A percentile compares a stretch with the other conserved stretches of the same genome.
These are phyloP conservation scores for Phytophthora agathidicida DNA, from an alignment of 352 stramenopile genomes.

Conservation along the genomic window DNA sequence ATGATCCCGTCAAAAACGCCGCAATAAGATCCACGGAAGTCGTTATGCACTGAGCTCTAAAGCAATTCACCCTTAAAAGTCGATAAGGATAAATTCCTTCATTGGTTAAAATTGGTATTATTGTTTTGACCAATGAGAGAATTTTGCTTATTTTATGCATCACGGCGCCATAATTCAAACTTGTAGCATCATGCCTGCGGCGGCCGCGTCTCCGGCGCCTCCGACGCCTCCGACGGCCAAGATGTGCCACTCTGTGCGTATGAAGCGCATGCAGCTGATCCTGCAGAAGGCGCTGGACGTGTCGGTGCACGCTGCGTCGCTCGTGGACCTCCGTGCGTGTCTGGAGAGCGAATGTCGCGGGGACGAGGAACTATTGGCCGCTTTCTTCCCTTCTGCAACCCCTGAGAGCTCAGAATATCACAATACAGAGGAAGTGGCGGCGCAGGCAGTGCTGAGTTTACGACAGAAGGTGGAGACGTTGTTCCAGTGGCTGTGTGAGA, in stretches of 20 bases:
- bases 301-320: slow-evolving; percentile 53
- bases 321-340: slow-evolving; percentile 51
- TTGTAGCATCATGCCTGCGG: slow-evolving; percentile 2
- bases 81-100: too few species aligned
- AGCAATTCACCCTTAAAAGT: too few species aligned
- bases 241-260: slow-evolving; percentile 36
- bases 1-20: slow-evolving; percentile 34
- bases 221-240: slow-evolving; percentile 9
- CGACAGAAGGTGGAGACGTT: slow-evolving; percentile 58
- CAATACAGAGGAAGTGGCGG: slow-evolving; percentile 51
- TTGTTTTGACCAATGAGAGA: background rate
- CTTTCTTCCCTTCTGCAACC: slow-evolving; percentile 44
- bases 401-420: slow-evolving; percentile 29
- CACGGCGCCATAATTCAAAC: slow-evolving; percentile 17
- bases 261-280: slow-evolving; percentile 66
- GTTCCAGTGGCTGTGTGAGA: slow-evolving; percentile 59
- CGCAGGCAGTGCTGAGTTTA: slow-evolving; percentile 57
- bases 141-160: background rate
- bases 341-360: slow-evolving; percentile 58
- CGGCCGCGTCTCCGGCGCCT: slow-evolving; percentile 21
- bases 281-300: slow-evolving; percentile 73
- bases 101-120: slow-evolving; percentile 28
- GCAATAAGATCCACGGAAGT: slow-evolving; percentile 20
- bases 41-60: too few species aligned
- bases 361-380: slow-evolving; percentile 54